These are phyloP conservation scores for Podospora pseudocomata DNA, from an alignment of 495 filamentous ascomycete species.

Conservation along the genomic window DNA sequence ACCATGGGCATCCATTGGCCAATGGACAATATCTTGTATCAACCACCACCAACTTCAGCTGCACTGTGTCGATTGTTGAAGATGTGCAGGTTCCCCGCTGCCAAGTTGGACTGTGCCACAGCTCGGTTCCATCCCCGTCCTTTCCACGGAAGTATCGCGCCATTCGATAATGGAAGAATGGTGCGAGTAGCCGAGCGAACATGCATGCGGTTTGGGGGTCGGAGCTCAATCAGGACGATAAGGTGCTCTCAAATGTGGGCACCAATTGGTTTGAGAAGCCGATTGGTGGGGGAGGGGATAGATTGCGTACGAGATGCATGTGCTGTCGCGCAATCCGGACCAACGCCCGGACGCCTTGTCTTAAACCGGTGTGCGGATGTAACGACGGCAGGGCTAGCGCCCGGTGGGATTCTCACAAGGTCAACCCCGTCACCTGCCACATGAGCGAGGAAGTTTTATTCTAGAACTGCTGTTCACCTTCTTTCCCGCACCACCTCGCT, in stretches of 20 bases:
- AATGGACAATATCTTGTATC: background rate
- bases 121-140: background rate
- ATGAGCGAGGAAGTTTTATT: background rate
- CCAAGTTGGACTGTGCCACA: constrained; percentile 1
- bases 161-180: background rate
- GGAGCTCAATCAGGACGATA: background rate
- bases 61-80: background rate
- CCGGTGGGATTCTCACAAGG: background rate
- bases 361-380: background rate
- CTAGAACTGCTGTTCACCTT: background rate
- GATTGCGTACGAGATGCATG: background rate
- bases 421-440: background rate
- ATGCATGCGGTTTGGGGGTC: background rate
- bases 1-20: background rate
- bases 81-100: background rate
- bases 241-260: background rate
- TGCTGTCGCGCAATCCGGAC: background rate
- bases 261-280: background rate
- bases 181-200: background rate
- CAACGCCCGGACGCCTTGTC: background rate
- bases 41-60: background rate
- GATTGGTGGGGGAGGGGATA: background rate
- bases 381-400: constrained; percentile 1
- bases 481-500: background rate
- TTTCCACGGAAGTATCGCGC: constrained; percentile 2